These are phyloP conservation scores for Tricholoma furcatifolium DNA, from an alignment of 768 basidiomycete genomes.

Conservation along the genomic window DNA sequence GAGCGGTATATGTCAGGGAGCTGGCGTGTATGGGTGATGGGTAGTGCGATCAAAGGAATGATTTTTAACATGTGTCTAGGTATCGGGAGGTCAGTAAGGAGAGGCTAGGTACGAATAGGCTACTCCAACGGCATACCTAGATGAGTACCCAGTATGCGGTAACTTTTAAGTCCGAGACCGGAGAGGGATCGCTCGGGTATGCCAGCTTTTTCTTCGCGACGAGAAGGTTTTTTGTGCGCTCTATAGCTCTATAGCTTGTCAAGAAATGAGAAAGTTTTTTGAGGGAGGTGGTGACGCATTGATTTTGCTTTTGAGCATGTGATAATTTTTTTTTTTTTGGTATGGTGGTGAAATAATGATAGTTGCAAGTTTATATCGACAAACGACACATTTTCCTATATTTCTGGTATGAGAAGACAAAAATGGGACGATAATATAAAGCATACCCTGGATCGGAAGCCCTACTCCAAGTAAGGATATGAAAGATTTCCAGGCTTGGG, in stretches of 20 bases:
- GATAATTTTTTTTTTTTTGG: constrained; percentile 86
- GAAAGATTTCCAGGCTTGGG: too few species aligned
- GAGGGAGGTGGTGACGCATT: constrained; percentile 56
- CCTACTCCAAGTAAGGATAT: constrained; percentile 84
- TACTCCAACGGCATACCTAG: constrained; percentile 52
- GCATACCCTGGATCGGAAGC: constrained; percentile 64
- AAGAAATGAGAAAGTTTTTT: neutral
- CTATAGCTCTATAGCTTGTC: constrained; percentile 61
- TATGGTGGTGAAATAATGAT: constrained; percentile 95
- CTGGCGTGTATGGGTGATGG: constrained; percentile 42
- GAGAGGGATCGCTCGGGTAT: constrained; percentile 96
- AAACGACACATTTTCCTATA: constrained; percentile 89
- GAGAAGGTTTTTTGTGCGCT: too few species aligned
- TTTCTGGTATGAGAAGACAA: neutral
- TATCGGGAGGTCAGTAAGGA: neutral
- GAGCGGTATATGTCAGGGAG: constrained; percentile 41
- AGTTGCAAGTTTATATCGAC: constrained; percentile 98
- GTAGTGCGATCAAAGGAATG: constrained; percentile 51
- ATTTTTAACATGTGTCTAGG: constrained; percentile 56
- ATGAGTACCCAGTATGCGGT: constrained; percentile 87
- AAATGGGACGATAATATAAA: neutral
- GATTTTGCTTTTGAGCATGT: constrained; percentile 97
- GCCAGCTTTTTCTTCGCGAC: constrained; percentile 73
- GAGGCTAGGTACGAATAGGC: neutral
- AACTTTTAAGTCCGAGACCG: constrained; percentile 87